A percentile compares a stretch with the other conserved stretches of the same genome.
phyloP scores from a whole-genome alignment of 352 stramenopile species.

The Thalassiosira ordinaria region DNA sequence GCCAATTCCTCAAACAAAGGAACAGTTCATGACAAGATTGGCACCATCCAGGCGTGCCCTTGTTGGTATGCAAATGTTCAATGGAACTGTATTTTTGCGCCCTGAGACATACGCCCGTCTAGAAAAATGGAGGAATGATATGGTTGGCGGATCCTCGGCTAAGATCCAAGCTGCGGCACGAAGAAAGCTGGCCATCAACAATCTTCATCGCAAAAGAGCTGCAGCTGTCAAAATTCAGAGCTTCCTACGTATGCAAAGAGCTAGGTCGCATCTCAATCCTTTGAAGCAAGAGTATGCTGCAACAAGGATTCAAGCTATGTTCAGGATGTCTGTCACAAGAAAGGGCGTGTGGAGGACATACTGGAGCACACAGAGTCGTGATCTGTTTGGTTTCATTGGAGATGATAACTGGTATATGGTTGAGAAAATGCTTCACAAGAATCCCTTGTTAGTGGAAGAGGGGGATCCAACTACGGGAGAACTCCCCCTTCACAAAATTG shows the following conservation, averaged over 20 bases:
- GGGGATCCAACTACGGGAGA: constrained; percentile 74
- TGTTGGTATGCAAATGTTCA: constrained; percentile 71
- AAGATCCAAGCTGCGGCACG: constrained; percentile 64
- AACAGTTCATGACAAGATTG: constrained; percentile 44
- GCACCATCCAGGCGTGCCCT: constrained; percentile 49
- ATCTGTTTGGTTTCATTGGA: constrained; percentile 79
- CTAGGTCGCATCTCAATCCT: constrained; percentile 34
- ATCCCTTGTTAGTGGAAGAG: constrained; percentile 80
- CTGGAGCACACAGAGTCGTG: constrained; percentile 57
- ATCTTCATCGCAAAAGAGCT: constrained; percentile 32
- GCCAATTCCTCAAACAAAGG: constrained; percentile 53
- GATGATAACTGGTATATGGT: constrained; percentile 85
- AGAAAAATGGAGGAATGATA: constrained; percentile 54
- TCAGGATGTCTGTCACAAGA: constrained; percentile 54
- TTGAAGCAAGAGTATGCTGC: constrained; percentile 47
- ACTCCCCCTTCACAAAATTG: constrained; percentile 84
- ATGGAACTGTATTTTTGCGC: constrained; percentile 69
- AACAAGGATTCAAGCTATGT: constrained; percentile 62
- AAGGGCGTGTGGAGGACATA: constrained; percentile 56
- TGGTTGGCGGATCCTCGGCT: constrained; percentile 52
- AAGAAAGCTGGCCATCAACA: constrained; percentile 39
- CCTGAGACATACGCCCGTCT: constrained; percentile 53
- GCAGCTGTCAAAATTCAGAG: constrained; percentile 53
- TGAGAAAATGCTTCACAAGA: constrained; percentile 84
- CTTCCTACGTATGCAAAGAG: constrained; percentile 43